Base-by-base conservation (phyloP, 352 stramenopile species). In the Pythium periplocum region DNA sequence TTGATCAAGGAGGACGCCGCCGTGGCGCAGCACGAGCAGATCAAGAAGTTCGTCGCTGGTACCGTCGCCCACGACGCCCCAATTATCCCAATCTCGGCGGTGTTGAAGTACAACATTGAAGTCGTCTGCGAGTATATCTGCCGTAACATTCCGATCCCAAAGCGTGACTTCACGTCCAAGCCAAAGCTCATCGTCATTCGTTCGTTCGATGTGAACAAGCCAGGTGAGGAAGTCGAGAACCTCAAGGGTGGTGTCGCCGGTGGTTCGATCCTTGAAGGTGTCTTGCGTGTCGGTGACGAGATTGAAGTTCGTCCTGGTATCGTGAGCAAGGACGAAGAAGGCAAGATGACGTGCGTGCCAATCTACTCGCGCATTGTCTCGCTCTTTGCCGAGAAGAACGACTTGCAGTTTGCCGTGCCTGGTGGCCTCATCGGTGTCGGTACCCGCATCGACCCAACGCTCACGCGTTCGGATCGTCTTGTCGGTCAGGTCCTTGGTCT, bases 101-200 rank as follows among this genome's bases (percentile, higher is more conserved):
- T 99, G 56, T 78, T 99, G 34, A 98, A 98, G 73, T 99, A 99
- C 86, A 99, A 99, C 76, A 98, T 99, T 59, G 97, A 99, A 73
- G 88, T 99, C 6, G 95, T 99, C 5, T 99, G 97, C 73, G 97
- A 99, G 83, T 99, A 99, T 86, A 97, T 99, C 66, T 97, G 96
- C 59, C 93, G 97, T 64, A 97, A 98, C 74, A 99, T 99, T 57
- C 97, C 97, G 35, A 86, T 99, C 45, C 98, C 98, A n/a, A 84
- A 87, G 56, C 82, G 97, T 47, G 96, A 99, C 78, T 99, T 99
- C 73, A 98, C 95, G 10, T 97, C 78, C 42, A 95, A 96, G 50
- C 96, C 97, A 8, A 95, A 98, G 62, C 86, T 99, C 7, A 99
- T 99, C 69, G 96, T 99, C 45, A 99, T 99, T 65, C 96, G 97